A percentile compares a stretch with the other conserved stretches of the same genome.
phyloP scores from a whole-genome alignment of 371 early-diverging fungal genomes.

The Rhizopus sp. region DNA sequence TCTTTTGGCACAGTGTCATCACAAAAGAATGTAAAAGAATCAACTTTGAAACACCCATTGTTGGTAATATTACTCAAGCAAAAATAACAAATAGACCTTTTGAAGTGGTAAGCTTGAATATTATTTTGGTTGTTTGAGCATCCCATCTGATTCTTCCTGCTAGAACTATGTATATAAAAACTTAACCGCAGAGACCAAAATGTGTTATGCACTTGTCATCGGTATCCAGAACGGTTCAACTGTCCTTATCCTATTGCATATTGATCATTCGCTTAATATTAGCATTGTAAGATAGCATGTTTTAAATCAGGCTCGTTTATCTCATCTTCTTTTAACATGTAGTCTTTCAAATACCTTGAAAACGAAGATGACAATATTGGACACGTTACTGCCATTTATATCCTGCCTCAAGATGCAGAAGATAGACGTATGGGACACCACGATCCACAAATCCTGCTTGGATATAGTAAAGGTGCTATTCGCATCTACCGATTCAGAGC shows the following conservation, averaged over 20 bases:
- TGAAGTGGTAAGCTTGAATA: constrained; percentile 11
- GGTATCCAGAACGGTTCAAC: constrained; percentile 5
- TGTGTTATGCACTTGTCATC: constrained; percentile 8
- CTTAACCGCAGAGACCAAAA: background rate
- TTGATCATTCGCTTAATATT: background rate
- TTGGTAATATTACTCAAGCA: constrained; percentile 6
- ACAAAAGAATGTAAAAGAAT: background rate
- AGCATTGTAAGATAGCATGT: background rate
- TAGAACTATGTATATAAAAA: constrained; percentile 10
- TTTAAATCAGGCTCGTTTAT: too few relatives aligned
- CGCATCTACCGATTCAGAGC: constrained; percentile 15
- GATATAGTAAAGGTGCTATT: constrained; percentile 14
- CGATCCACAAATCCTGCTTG: constrained; percentile 19
- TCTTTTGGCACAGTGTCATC: constrained; percentile 10
- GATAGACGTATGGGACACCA: constrained; percentile 21
- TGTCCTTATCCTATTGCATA: constrained; percentile 3
- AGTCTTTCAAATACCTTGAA: constrained; percentile 1
- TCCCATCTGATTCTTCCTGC: background rate
- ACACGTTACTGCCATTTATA: constrained; percentile 17
- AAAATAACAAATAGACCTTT: constrained; percentile 13
- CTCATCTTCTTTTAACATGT: background rate
- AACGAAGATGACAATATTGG: constrained; percentile 7
- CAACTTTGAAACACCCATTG: background rate
- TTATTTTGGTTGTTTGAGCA: background rate
- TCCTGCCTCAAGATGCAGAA: constrained; percentile 12